phyloP scores from a whole-genome alignment of 768 basidiomycete genomes.

The Russula olivacea region DNA sequence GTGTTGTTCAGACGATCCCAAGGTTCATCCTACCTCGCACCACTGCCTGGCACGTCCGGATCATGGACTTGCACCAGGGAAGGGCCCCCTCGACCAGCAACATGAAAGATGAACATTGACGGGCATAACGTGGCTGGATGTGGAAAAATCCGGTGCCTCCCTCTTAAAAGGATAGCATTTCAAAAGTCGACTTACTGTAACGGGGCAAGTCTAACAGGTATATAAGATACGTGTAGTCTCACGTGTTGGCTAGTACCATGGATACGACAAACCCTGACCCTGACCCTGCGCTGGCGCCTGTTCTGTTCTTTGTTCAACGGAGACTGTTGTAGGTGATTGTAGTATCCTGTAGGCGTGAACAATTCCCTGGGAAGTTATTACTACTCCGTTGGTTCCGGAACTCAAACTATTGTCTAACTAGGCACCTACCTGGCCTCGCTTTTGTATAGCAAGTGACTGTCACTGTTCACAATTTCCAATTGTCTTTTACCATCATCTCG shows the following conservation, averaged over 20 bases:
- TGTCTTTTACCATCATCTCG: neutral
- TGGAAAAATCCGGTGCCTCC: no score
- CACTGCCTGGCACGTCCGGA: neutral
- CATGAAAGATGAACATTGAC: neutral
- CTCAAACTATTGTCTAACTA: neutral
- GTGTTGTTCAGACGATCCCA: neutral
- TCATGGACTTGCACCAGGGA: neutral
- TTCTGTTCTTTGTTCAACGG: no score
- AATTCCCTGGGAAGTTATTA: neutral
- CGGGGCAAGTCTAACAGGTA: neutral
- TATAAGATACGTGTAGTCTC: neutral
- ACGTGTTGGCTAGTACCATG: neutral
- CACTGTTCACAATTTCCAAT: neutral
- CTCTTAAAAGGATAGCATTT: no score
- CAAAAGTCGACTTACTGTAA: no score
- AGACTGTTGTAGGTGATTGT: no score
- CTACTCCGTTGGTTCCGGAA: neutral
- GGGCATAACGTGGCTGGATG: neutral
- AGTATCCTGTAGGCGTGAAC: neutral
- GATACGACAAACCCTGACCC: neutral
- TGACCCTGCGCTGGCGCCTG: no score
- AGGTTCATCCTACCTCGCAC: neutral
- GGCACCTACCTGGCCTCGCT: no score
- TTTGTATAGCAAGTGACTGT: no score
- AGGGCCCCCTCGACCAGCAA: neutral